Percentiles rank a stretch among this genome's conserved stretches.
These are phyloP conservation scores for Tolypocladium paradoxum DNA, from an alignment of 2,329 filamentous ascomycete species.

Conservation along the genomic window DNA sequence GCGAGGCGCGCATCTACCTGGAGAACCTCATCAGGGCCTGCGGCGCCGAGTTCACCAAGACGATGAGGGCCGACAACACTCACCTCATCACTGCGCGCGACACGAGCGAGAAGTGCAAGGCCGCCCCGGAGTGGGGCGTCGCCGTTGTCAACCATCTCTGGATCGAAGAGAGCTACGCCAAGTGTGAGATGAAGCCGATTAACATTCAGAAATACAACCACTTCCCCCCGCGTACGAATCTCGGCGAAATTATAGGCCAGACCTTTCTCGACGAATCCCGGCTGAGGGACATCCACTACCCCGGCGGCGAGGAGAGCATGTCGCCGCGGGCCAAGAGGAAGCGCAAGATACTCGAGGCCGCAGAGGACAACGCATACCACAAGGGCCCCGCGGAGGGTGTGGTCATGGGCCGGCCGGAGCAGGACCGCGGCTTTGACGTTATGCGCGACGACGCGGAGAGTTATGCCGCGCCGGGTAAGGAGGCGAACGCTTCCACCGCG, in stretches of 20 bases:
- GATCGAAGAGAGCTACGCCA: constrained; percentile 95
- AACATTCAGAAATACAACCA: constrained; percentile 69
- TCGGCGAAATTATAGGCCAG: constrained; percentile 86
- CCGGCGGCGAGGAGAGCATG: constrained; percentile 43
- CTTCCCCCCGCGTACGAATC: constrained; percentile 81
- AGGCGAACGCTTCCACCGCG: too few species aligned
- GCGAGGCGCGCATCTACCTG: constrained; percentile 84
- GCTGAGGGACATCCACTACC: constrained; percentile 57
- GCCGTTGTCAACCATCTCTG: constrained; percentile 89
- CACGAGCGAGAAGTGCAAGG: constrained; percentile 84
- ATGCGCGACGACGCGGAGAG: constrained; percentile 32
- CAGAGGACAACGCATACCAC: constrained; percentile 38
- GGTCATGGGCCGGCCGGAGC: constrained; percentile 28
- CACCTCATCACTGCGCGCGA: constrained; percentile 88
- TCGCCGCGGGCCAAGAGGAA: constrained; percentile 34
- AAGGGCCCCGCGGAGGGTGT: constrained; percentile 37
- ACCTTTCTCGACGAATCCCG: constrained; percentile 60
- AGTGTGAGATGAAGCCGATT: constrained; percentile 64
- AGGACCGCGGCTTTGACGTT: constrained; percentile 29
- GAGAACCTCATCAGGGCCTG: constrained; percentile 81
- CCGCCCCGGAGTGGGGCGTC: constrained; percentile 86
- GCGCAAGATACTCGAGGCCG: constrained; percentile 37
- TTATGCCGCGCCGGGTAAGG: constrained; percentile 14
- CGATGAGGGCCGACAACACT: constrained; percentile 89
- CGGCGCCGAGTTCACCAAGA: constrained; percentile 86